Evolutionary conservation across 768 basidiomycete genomes (phyloP).

Genomic region (Cyclocybe cylindracea): DNA sequence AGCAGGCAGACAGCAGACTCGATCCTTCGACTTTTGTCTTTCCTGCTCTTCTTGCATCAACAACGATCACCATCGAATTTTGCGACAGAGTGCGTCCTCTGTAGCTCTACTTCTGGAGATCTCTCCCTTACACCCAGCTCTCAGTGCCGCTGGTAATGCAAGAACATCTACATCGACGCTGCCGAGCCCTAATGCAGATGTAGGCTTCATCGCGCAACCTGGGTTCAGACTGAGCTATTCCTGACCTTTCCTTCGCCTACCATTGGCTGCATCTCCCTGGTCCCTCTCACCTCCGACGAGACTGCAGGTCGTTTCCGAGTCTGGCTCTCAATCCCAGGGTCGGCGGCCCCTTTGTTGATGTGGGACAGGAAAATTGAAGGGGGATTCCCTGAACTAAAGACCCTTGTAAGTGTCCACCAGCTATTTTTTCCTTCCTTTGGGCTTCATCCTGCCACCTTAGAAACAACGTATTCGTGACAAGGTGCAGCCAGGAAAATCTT

Average conservation of each 20-base stretch:
- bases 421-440: neutral
- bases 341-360: slow-evolving; percentile 46
- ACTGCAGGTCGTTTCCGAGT: slow-evolving; percentile 90
- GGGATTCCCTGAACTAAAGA: slow-evolving; percentile 90
- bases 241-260: slow-evolving; percentile 86
- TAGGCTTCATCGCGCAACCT: slow-evolving; percentile 91
- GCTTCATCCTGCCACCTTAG: slow-evolving; percentile 35
- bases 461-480: slow-evolving; percentile 88
- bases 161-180: neutral
- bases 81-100: slow-evolving; percentile 76
- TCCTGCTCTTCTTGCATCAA: slow-evolving; percentile 41
- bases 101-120: neutral
- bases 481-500: slow-evolving; percentile 75
- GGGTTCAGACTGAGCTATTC: slow-evolving; percentile 92
- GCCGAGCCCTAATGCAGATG: neutral
- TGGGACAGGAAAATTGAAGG: slow-evolving; percentile 94
- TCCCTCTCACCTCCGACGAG: slow-evolving; percentile 78
- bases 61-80: slow-evolving; percentile 84
- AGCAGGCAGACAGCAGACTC: slow-evolving; percentile 18
- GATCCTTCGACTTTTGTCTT: slow-evolving; percentile 58
- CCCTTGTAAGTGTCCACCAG: slow-evolving; percentile 53
- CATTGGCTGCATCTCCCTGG: slow-evolving; percentile 64
- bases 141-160: slow-evolving; percentile 78
- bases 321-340: slow-evolving; percentile 60
- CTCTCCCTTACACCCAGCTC: neutral